Base-by-base conservation (phyloP, 805 yeast genomes). In the Candida suzukii region DNA sequence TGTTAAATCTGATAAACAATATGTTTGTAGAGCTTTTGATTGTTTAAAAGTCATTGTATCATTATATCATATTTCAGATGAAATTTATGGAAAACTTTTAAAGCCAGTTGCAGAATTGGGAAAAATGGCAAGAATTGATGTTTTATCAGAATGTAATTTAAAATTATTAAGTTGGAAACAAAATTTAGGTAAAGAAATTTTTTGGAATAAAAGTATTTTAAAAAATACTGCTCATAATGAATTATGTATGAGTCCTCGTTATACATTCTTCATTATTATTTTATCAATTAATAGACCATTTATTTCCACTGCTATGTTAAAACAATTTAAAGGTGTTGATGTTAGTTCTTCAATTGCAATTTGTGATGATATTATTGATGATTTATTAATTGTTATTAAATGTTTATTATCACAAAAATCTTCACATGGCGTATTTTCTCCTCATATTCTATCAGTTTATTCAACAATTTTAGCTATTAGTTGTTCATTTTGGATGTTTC, bases 281-380 rank as follows among this genome's bases (percentile, higher is more conserved):
- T 58, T 77, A 20, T 76, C 80, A 38, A 68, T 76, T 43, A 76
- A 76, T 52, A 64, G 78, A 34, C 81, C 82, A 3, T 76, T 76
- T 10, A 53, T 69, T 13, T 24, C 26, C 8, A 24, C 26, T 8
- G 45, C 28, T 32, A 40, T 35, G 50, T 46, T 26, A 50, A 53
- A 37, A 28, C 37, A 24, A 28, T 17, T 32, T 9, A 27, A 17
- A 10, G 24, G 20, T 11, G 34, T 38, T 12, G 41, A 41, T 21
- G 35, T 45, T 16, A 37, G 35, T 19, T 31, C 39, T 11, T 38
- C 43, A 10, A 9, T 41, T 18, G 31, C 43, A 4, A 59, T 71
- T n/a, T 69, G 74, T 42, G 45, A 53, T 10, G 63, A 61, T 25
- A 70, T 67, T 2, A 71, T 71, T 26, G 70, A 67, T 25, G 75